Base-by-base conservation (phyloP, 2,329 filamentous ascomycete species). In the Fusarium sp. region DNA sequence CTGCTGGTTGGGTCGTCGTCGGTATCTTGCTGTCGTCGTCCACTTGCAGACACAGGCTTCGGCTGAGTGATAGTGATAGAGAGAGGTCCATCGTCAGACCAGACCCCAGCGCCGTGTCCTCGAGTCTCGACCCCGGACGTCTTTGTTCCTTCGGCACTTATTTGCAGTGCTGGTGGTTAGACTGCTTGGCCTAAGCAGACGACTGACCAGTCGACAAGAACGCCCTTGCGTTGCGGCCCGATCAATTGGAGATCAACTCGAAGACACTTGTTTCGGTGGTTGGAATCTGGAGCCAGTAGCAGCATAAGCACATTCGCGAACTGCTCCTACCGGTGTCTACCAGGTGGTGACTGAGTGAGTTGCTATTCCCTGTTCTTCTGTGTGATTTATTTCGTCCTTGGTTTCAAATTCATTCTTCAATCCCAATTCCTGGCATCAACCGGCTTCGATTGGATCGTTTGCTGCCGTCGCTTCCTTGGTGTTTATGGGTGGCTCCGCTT, bases 401-500 rank as follows among this genome's bases (percentile, higher is more conserved):
- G 31, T 44, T 16, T 53, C 55, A 56, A 27, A 40, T 63, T 20
- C 56, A 24, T 51, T 51, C 46, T 22, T 14, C 42, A 35, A 20
- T 38, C 38, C 27, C 22, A 65, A 42, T 62, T 62, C 46, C 40
- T 46, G 46, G 27, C 61, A 59, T 56, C 58, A 53, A 62, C 36
- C 20, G 27, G 22, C 14, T 35, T 63, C 24, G 20, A 53, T 59
- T 62, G 60, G 49, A 60, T 72, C 36, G 59, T 66, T 38, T 40
- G 22, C 12, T 62, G 61, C 35, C 38, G 31, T 33, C 29, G 33
- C 46, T 53, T 31, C 46, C 33, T 46, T 62, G 71, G 61, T 72
- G 66, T 70, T 74, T 71, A 64, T 64, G 66, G 68, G 63, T 66
- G 61, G 73, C 68, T 73, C 72, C 71, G 63, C 75, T 66, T 55